These are phyloP conservation scores for Allomyces javanicus DNA, from an alignment of 192 early-diverging fungal genomes.

Conservation along the genomic window DNA sequence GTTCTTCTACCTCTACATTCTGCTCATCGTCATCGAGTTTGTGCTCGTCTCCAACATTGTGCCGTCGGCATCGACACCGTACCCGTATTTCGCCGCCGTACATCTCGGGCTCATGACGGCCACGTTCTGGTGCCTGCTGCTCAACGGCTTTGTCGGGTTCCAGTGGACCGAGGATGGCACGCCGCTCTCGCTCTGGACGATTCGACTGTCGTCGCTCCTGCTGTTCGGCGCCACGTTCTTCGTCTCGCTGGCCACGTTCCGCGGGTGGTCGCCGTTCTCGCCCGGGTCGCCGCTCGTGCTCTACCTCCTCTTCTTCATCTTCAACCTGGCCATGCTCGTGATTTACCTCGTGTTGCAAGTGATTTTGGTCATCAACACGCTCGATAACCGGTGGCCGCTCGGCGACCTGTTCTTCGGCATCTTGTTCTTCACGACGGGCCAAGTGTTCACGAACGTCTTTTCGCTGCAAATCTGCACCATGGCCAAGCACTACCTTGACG, in stretches of 20 bases:
- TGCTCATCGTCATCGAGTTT: conserved; percentile 70
- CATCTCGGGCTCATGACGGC: conserved; percentile 65
- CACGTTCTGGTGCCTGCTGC: conserved; percentile 77
- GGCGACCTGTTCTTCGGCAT: conserved; percentile 81
- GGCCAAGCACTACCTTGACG: conserved; percentile 90
- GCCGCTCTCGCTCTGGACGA: conserved; percentile 78
- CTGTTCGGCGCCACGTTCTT: conserved; percentile 61
- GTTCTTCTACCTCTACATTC: conserved; percentile 93
- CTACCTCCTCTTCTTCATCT: conserved; percentile 73
- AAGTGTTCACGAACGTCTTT: conserved; percentile 63
- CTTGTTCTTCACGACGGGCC: conserved; percentile 69
- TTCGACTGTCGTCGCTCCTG: conserved; percentile 63
- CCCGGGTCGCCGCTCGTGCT: conserved; percentile 44
- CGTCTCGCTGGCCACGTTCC: conserved; percentile 68
- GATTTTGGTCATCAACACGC: conserved; percentile 77
- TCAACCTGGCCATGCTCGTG: conserved; percentile 57
- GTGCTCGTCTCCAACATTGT: conserved; percentile 82
- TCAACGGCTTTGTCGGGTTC: conserved; percentile 91
- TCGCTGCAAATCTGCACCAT: conserved; percentile 62
- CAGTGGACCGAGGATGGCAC: conserved; percentile 96
- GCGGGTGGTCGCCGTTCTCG: conserved; percentile 36
- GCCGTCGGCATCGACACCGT: conserved; percentile 53
- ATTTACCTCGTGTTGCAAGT: conserved; percentile 82
- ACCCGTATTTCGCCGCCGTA: conserved; percentile 67
- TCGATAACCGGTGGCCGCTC: conserved; percentile 91